Base-by-base conservation (phyloP, 192 early-diverging fungal species). In the Coemansia sp. region DNA sequence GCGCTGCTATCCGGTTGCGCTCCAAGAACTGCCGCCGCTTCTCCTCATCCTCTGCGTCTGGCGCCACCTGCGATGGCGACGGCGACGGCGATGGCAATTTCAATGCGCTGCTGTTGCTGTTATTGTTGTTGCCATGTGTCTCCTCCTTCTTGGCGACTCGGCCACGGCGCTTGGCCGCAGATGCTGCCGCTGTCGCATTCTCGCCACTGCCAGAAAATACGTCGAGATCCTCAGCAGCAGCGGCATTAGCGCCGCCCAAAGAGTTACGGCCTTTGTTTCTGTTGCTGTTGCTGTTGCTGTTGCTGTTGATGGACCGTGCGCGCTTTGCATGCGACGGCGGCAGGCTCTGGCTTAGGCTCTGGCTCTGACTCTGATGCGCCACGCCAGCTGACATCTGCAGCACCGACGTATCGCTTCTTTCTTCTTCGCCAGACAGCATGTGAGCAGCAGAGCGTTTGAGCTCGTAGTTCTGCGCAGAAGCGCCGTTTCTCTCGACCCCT, bases 1-100 rank as follows among this genome's bases (percentile, higher is more conserved):
- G 79, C 1, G 95, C 95, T 19, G 95, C 95, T 85, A 80, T 57
- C 13, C 95, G 88, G 76, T 97, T 97, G 60, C 94, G 86, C 67
- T 97, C 95, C 65, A 97, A 83, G 72, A 95, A 95, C 71, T 89
- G 90, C 63, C 77, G 83, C 64, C 94, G 84, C 73, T 95, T 94
- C 63, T 94, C 93, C 44, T 90, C 90, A 1, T 64, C 71, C 16
- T 76, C 68, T 0, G n/a, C 60, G 0, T 13, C 69, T 4, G 32
- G 32, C 32, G 32, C 32, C 32, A 32, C 32, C 32, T 32, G 32
- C 32, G 32, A 32, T 32, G 32, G 32, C 32, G 32, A 32, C 32
- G 32, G 32, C 32, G 32, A 32, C 4, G 32, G 32, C 32, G 32
- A 32, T 1, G 32, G 32, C 32, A 4, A 32, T 32, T 32, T 32